Evolutionary conservation across 2,329 filamentous ascomycete species (phyloP).

Genomic region (Niveomyces coronatus): DNA sequence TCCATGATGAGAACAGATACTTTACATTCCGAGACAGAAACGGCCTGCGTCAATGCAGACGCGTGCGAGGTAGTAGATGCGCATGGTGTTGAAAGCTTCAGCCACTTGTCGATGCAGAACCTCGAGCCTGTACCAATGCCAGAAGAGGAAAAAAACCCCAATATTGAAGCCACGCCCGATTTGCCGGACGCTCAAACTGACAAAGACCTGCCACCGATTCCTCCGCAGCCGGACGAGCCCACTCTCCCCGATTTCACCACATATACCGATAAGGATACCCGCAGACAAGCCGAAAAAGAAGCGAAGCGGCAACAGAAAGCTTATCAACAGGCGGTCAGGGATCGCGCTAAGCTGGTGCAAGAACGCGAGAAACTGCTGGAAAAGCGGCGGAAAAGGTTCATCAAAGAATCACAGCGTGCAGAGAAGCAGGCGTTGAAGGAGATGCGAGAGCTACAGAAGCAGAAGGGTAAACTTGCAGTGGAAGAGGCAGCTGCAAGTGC

Average conservation of each 20-base stretch:
- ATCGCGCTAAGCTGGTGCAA: conserved; percentile 52
- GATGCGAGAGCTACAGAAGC: conserved; percentile 18
- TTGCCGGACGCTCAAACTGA: not conserved
- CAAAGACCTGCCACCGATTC: conserved; percentile 21
- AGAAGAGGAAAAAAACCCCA: conserved; percentile 12
- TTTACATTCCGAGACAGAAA: not conserved
- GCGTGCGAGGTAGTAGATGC: conserved; percentile 4
- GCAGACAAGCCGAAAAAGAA: conserved; percentile 61
- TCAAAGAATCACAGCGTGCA: conserved; percentile 25
- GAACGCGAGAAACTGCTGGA: conserved; percentile 51
- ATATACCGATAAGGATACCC: conserved; percentile 52
- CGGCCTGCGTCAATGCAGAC: not conserved
- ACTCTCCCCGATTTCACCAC: conserved; percentile 43
- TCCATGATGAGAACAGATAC: no score
- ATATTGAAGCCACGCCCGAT: no score
- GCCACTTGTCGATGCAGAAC: conserved; percentile 21
- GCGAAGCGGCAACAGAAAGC: conserved; percentile 50
- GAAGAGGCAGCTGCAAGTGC: conserved; percentile 12
- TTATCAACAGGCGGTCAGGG: conserved; percentile 57
- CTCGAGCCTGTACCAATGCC: conserved; percentile 30
- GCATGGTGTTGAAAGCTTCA: conserved; percentile 10
- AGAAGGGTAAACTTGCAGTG: conserved; percentile 20
- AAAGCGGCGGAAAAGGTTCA: conserved; percentile 38
- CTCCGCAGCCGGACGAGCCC: conserved; percentile 45
- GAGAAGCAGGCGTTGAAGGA: conserved; percentile 21